These are phyloP conservation scores for Knoxdaviesia capensis DNA, from an alignment of 2,329 filamentous ascomycete species.

Conservation along the genomic window DNA sequence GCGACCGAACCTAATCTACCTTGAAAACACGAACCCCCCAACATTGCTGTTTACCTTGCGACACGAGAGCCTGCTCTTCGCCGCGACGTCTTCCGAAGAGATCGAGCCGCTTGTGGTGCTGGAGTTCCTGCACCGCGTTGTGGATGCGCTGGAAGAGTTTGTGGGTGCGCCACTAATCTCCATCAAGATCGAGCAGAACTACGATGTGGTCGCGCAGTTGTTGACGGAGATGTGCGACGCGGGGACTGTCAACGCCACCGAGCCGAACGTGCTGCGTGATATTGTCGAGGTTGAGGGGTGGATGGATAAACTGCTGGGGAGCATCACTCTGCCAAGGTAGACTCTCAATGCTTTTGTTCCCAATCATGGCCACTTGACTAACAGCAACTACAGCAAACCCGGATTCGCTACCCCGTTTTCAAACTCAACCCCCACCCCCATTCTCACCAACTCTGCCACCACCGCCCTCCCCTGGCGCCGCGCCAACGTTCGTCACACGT, in stretches of 20 bases:
- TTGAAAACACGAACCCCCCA: constrained; percentile 63
- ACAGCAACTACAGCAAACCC: constrained; percentile 16
- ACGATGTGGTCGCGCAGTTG: constrained; percentile 85
- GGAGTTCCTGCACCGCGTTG: constrained; percentile 82
- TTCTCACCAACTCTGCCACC: constrained; percentile 22
- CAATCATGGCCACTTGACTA: constrained; percentile 1
- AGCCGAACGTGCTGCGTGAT: constrained; percentile 81
- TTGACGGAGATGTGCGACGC: constrained; percentile 93
- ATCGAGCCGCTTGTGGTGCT: constrained; percentile 76
- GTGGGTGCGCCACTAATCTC: constrained; percentile 72
- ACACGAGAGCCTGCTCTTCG: constrained; percentile 74
- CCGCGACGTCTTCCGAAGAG: constrained; percentile 70
- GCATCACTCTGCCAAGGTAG: constrained; percentile 64
- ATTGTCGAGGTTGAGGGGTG: constrained; percentile 81
- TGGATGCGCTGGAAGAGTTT: constrained; percentile 89
- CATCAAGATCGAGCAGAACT: constrained; percentile 70
- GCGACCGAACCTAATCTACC: constrained; percentile 69
- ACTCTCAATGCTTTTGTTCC: constrained; percentile 4
- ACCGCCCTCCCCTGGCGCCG: constrained; percentile 67
- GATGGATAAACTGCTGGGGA: constrained; percentile 73
- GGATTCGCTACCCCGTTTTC: constrained; percentile 17
- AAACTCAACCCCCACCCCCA: constrained; percentile 15
- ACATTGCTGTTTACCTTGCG: constrained; percentile 73
- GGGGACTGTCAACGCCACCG: constrained; percentile 72
- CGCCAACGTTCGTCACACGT: constrained; percentile 84